Evolutionary conservation across 345 rosid genomes (phyloP).

Genomic region (Balakata baccata): DNA sequence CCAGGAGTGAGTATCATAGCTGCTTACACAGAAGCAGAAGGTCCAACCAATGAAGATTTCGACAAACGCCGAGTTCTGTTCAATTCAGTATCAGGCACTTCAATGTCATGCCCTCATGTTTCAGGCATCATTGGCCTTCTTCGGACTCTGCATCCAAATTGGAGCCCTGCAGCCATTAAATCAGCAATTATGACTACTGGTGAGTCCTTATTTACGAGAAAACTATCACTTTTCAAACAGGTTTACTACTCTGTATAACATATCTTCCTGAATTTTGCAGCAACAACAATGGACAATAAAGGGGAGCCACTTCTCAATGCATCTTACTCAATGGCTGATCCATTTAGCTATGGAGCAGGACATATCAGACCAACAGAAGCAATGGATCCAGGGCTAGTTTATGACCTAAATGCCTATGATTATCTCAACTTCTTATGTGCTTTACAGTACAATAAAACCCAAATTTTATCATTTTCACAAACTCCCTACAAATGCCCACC

Average conservation of each 20-base stretch:
- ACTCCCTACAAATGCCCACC: constrained; percentile 18
- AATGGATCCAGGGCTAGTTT: constrained; percentile 33
- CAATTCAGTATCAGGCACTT: constrained; percentile 32
- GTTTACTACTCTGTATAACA: not conserved
- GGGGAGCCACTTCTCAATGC: constrained; percentile 22
- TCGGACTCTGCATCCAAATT: constrained; percentile 23
- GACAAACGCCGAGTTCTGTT: constrained; percentile 25
- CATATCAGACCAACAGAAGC: constrained; percentile 27
- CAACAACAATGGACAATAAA: constrained; percentile 15
- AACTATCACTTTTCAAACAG: not conserved
- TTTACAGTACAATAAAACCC: constrained; percentile 14
- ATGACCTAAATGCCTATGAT: constrained; percentile 22
- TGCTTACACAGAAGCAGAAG: constrained; percentile 25
- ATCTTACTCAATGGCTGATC: constrained; percentile 11
- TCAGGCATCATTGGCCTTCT: constrained; percentile 33
- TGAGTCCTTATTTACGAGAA: not conserved
- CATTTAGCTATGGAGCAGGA: constrained; percentile 30
- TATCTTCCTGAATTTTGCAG: constrained; percentile 3
- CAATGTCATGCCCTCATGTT: constrained; percentile 38
- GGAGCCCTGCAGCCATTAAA: constrained; percentile 34
- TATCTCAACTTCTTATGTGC: constrained; percentile 30
- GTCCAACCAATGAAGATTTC: constrained; percentile 28
- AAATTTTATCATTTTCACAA: constrained; percentile 15
- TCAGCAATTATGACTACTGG: constrained; percentile 38
- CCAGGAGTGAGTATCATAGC: constrained; percentile 35